These are phyloP conservation scores for Capronia americana DNA, from an alignment of 2,329 filamentous ascomycete genomes.

Conservation along the genomic window DNA sequence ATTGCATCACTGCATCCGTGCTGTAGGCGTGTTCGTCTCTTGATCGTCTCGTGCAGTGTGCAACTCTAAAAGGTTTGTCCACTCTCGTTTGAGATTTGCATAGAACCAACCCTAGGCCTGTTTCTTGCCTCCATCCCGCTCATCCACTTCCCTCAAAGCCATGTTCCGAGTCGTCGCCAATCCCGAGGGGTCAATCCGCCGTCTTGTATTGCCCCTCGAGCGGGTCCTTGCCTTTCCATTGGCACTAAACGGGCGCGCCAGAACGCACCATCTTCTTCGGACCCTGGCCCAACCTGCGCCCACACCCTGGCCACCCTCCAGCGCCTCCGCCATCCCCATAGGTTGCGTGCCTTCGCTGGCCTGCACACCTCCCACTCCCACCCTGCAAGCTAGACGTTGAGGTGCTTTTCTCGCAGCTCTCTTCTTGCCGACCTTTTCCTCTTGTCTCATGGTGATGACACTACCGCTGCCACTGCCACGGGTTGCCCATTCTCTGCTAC, in stretches of 20 bases:
- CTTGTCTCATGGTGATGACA: conserved; percentile 34
- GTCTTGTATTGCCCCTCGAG: conserved; percentile 29
- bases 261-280: conserved; percentile 25
- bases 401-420: conserved; percentile 18
- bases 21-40: neutral
- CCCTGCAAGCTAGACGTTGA: conserved; percentile 22
- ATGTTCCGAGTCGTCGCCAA: conserved; percentile 19
- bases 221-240: conserved; percentile 18
- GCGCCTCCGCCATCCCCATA: conserved; percentile 30
- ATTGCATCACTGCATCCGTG: neutral
- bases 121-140: conserved; percentile 16
- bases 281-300: conserved; percentile 30
- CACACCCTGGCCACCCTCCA: conserved; percentile 29
- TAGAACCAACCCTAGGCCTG: neutral
- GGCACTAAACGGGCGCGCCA: conserved; percentile 28
- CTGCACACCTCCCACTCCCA: conserved; percentile 30
- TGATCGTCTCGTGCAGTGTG: neutral
- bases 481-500: conserved; percentile 6
- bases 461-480: conserved; percentile 20
- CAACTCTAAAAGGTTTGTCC: conserved; percentile 19
- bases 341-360: conserved; percentile 32
- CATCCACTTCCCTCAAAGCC: conserved; percentile 12
- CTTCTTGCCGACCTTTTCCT: conserved; percentile 29
- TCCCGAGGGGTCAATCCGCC: conserved; percentile 9
- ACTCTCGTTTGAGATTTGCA: conserved; percentile 1